A percentile compares a stretch with the other conserved stretches of the same genome.
These are phyloP conservation scores for Taiwanofungus camphoratus DNA, from an alignment of 1,284 basidiomycete species.

Conservation along the genomic window DNA sequence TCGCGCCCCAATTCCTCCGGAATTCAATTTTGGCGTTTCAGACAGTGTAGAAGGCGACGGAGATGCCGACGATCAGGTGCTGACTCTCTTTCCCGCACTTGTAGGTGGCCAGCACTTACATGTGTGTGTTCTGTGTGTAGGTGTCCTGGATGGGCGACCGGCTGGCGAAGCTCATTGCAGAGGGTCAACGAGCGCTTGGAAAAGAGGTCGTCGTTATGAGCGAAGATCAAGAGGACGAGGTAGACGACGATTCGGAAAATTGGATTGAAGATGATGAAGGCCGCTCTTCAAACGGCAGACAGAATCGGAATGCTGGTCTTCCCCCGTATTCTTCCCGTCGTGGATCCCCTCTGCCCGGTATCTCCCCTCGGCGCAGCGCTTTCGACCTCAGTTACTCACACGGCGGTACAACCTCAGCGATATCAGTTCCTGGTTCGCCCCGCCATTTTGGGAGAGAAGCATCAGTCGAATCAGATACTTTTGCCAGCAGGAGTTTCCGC, in stretches of 20 bases:
- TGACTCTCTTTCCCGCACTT: too few species aligned
- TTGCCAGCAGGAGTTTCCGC: constrained; percentile 23
- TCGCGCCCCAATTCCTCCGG: constrained; percentile 19
- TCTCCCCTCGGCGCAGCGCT: constrained; percentile 28
- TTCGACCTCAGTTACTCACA: constrained; percentile 24
- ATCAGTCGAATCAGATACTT: constrained; percentile 29
- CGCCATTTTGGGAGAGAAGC: constrained; percentile 7
- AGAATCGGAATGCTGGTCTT: constrained; percentile 19
- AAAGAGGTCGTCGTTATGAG: constrained; percentile 68
- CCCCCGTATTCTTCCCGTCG: constrained; percentile 26
- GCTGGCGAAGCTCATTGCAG: constrained; percentile 60
- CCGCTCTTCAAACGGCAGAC: constrained; percentile 23
- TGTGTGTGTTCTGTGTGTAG: constrained; percentile 25
- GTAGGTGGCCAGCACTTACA: constrained; percentile 50
- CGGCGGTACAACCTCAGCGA: constrained; percentile 11
- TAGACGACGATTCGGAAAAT: constrained; percentile 63
- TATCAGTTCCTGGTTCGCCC: constrained; percentile 15
- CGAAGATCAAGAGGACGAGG: constrained; percentile 64
- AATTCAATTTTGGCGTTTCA: constrained; percentile 19
- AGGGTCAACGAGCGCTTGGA: constrained; percentile 66
- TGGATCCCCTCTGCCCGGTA: constrained; percentile 23
- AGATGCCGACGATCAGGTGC: constrained; percentile 31
- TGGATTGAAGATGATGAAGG: constrained; percentile 41
- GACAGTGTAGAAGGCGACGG: constrained; percentile 23
- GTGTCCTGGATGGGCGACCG: constrained; percentile 75